Evolutionary conservation across 164 flowering plant genomes (phyloP), one percentile per base, ranked within the genome.

Genomic region (Berberis thunbergii): DNA sequence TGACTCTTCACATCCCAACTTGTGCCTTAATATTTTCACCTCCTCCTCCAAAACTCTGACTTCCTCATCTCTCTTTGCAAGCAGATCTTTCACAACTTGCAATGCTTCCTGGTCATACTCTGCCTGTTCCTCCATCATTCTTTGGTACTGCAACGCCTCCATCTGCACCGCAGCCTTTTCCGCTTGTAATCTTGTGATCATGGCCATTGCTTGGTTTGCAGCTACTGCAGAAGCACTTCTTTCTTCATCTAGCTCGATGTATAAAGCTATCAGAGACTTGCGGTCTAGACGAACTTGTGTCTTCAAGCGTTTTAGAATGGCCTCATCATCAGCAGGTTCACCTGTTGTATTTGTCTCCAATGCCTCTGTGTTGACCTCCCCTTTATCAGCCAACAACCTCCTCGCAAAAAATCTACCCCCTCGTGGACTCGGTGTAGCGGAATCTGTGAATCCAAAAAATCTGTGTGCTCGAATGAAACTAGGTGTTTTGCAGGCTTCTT

Each of bases 61-160:
- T 46, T 86, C 87, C 44, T 76, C 80, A 57, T 92, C 96, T 68
- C 75, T 83, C 67, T 80, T 86, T 1, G 54, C 68, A 8, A 89
- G 73, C 50, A 80, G 57, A 41, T 81, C 88, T 50, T 77, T 87
- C 74, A 84, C 63, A 8, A 63, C 80, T 59, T 83, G 83, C 43
- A 92, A 45, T 2, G 84, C 96, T 61, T 86, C 91, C 56, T 82
- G 78, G 61, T 92, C 96, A 64, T 87, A 88, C 76, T 89, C 96
- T 39, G 86, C 86, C 60, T 89, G 97, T 73, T 89, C 98, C 61
- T 92, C 97, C 94, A 92, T 92, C 94, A 92, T 80, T 65, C 98
- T 85, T 73, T 85, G 88, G 75, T 89, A 89, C 69, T 92, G 98
- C 63, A 87, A 73, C 3, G 94, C 91, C 68, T 89, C 96, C 98